phyloP scores from a whole-genome alignment of 2,329 filamentous ascomycete genomes.

The Gnomoniopsis sp. region DNA sequence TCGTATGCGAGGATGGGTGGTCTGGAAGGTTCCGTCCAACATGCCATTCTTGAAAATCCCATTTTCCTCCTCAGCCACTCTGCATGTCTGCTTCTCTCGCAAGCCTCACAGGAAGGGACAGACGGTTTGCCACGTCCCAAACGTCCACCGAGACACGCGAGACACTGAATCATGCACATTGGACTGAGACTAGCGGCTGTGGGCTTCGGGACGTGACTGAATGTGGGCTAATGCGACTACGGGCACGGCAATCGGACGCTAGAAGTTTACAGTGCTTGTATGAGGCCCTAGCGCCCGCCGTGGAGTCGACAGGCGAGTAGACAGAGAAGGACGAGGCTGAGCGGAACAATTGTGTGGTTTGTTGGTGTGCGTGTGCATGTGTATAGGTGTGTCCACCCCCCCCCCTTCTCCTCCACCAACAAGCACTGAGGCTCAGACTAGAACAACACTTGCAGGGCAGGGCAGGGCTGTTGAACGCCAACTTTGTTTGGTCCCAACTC shows the following conservation, averaged over 20 bases:
- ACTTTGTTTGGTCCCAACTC: slow-evolving; percentile 18
- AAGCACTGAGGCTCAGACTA: background rate
- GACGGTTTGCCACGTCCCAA: background rate
- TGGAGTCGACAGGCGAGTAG: too few species aligned
- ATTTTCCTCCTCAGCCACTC: background rate
- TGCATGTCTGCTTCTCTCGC: background rate
- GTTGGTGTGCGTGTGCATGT: too few species aligned
- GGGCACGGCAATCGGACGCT: background rate
- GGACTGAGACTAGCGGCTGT: background rate
- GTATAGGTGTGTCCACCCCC: slow-evolving; percentile 3
- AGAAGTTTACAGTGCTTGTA: background rate
- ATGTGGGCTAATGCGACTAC: slow-evolving; percentile 9
- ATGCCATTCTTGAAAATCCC: background rate
- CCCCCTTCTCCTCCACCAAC: background rate
- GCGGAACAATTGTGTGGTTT: background rate
- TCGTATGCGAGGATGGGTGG: background rate
- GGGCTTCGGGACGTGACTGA: background rate
- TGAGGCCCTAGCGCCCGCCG: background rate
- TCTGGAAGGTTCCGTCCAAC: background rate
- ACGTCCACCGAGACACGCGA: background rate
- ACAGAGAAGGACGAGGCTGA: slow-evolving; percentile 8
- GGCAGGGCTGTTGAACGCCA: slow-evolving; percentile 6
- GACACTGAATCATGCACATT: background rate
- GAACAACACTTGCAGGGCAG: slow-evolving; percentile 3
- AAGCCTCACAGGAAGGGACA: background rate